Conservation (phyloP, 2,329 filamentous ascomycete genomes). For the Fusarium odoratissimum region DNA sequence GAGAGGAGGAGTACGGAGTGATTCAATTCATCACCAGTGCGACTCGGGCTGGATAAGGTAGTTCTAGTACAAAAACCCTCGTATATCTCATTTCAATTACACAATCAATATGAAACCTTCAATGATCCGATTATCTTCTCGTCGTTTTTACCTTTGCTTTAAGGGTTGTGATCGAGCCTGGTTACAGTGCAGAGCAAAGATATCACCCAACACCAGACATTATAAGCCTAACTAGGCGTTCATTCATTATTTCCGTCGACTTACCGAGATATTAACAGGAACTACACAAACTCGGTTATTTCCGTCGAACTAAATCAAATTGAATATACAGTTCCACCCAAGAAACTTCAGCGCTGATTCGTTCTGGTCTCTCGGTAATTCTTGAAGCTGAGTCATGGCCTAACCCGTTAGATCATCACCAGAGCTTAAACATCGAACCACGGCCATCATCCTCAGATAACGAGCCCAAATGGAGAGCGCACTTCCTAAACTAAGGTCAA, state of each 20-base stretch:
- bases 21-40: neutral
- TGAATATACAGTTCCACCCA: neutral
- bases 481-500: slow-evolving; percentile 38
- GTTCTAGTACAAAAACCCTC: neutral
- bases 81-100: neutral
- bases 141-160: neutral
- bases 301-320: neutral
- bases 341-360: slow-evolving; percentile 18
- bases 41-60: neutral
- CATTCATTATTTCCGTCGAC: neutral
- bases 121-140: neutral
- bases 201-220: too few relatives aligned
- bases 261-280: neutral
- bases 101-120: neutral
- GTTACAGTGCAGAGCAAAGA: neutral
- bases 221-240: neutral
- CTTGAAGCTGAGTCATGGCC: slow-evolving; percentile 14
- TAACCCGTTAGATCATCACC: neutral
- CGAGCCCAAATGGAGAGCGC: slow-evolving; percentile 41
- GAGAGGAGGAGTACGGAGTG: too few relatives aligned
- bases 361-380: neutral
- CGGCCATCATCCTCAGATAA: slow-evolving; percentile 6
- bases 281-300: neutral
- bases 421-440: slow-evolving; percentile 29
- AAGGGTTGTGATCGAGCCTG: neutral